Conservation (phyloP, 2,329 filamentous ascomycete genomes). For the Cordyceps militaris region DNA sequence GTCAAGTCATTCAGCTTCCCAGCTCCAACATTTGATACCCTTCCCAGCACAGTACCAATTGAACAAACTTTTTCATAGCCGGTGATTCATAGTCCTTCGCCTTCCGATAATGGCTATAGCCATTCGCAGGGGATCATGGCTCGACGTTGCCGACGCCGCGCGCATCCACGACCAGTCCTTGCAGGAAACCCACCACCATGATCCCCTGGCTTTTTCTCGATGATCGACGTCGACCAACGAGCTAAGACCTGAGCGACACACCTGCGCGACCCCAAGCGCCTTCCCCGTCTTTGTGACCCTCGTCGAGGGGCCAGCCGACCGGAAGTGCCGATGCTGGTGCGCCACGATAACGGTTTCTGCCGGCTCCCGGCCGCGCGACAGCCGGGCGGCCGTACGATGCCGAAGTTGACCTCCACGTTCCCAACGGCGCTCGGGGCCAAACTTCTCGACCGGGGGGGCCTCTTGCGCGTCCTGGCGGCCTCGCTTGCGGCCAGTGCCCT, state of each 20-base stretch:
- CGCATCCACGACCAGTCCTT: slow-evolving; percentile 8
- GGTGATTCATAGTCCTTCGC: no score
- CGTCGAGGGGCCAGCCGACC: slow-evolving; percentile 1
- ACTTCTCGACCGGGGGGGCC: slow-evolving; percentile 1
- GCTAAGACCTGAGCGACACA: neutral
- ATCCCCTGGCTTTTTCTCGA: neutral
- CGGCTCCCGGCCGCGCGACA: neutral
- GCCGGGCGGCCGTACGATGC: neutral
- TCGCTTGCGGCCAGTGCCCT: neutral
- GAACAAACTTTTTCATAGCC: no score
- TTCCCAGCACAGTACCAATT: no score
- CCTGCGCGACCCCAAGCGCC: neutral
- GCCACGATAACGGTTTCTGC: no score
- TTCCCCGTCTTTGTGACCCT: neutral
- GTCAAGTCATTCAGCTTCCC: no score
- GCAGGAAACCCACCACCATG: slow-evolving; percentile 6
- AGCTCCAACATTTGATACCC: no score
- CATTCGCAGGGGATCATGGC: no score
- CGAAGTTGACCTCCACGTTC: neutral
- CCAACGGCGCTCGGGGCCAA: neutral
- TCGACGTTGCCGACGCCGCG: slow-evolving; percentile 1
- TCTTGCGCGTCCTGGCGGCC: neutral
- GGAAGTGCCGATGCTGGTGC: neutral
- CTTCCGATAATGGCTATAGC: no score
- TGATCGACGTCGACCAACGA: neutral